Evolutionary conservation across 2,329 filamentous ascomycete species (phyloP).

Genomic region (Fusarium cicatricum): DNA sequence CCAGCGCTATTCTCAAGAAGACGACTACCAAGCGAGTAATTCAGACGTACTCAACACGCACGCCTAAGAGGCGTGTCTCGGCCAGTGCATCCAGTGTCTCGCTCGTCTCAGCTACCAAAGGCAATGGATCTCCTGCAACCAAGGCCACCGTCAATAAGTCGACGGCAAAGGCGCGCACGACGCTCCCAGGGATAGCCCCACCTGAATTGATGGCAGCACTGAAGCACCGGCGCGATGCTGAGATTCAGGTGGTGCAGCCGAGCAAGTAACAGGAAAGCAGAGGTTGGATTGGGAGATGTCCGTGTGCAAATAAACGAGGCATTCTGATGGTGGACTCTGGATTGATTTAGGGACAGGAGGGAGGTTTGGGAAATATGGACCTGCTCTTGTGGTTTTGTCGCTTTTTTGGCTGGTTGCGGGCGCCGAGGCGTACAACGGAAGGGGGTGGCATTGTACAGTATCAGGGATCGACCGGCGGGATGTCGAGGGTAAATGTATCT

Average conservation of each 20-base stretch:
- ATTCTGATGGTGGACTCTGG: conserved; percentile 23
- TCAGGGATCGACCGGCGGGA: conserved; percentile 14
- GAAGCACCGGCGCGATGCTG: conserved; percentile 28
- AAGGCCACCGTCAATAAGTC: conserved; percentile 29
- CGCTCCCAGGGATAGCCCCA: conserved; percentile 13
- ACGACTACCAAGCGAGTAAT: conserved; percentile 41
- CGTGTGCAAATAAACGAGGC: conserved; percentile 25
- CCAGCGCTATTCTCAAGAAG: conserved; percentile 43
- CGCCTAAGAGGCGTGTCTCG: conserved; percentile 36
- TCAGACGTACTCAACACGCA: conserved; percentile 40
- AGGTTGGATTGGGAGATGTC: conserved; percentile 9
- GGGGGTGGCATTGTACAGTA: conserved; percentile 32
- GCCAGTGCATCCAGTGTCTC: conserved; percentile 34
- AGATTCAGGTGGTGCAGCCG: conserved; percentile 35
- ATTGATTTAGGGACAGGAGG: conserved; percentile 10
- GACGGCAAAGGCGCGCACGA: conserved; percentile 20
- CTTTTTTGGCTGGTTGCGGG: conserved; percentile 14
- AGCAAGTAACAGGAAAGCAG: conserved; percentile 18
- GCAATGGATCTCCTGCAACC: conserved; percentile 16
- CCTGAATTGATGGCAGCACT: conserved; percentile 29
- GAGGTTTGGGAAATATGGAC: conserved; percentile 7
- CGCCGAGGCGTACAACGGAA: conserved; percentile 23
- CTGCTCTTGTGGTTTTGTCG: conserved; percentile 6
- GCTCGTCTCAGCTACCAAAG: conserved; percentile 22
- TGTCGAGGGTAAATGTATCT: conserved; percentile 15